Evolutionary conservation across 345 rosid genomes (phyloP).

Genomic region (Adansonia digitata): DNA sequence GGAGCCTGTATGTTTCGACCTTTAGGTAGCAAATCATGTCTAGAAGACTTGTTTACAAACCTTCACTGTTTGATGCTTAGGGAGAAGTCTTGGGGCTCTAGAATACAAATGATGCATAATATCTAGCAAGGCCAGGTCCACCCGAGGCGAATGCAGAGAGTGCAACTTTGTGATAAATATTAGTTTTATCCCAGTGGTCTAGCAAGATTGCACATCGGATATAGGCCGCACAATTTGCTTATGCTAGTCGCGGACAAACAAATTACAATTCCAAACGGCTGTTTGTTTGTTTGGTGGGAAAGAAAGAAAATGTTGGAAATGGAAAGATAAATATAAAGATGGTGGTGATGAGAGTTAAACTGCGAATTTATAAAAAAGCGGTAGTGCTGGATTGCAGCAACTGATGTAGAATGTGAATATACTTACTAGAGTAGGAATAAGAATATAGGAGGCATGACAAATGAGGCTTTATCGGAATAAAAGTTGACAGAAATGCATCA

Average conservation of each 20-base stretch:
- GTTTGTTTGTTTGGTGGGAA: background rate
- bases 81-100: background rate
- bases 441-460: background rate
- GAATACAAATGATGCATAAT: background rate
- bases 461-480: constrained; percentile 8
- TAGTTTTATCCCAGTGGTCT: too few relatives aligned
- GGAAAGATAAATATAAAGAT: too few relatives aligned
- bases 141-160: background rate
- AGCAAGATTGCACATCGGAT: background rate
- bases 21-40: background rate
- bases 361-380: too few relatives aligned
- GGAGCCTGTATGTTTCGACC: background rate
- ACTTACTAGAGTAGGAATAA: too few relatives aligned
- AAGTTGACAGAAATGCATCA: background rate
- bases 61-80: background rate
- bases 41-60: background rate
- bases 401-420: background rate
- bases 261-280: background rate
- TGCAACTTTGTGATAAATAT: too few relatives aligned
- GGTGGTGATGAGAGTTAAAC: too few relatives aligned
- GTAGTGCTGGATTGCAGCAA: background rate
- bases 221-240: background rate
- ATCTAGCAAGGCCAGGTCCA: background rate
- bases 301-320: too few relatives aligned
- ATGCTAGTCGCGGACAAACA: background rate